Evolutionary conservation across 768 basidiomycete species (phyloP), one percentile per base, ranked within the genome.

Genomic region (Boletus pseudopeckii): DNA sequence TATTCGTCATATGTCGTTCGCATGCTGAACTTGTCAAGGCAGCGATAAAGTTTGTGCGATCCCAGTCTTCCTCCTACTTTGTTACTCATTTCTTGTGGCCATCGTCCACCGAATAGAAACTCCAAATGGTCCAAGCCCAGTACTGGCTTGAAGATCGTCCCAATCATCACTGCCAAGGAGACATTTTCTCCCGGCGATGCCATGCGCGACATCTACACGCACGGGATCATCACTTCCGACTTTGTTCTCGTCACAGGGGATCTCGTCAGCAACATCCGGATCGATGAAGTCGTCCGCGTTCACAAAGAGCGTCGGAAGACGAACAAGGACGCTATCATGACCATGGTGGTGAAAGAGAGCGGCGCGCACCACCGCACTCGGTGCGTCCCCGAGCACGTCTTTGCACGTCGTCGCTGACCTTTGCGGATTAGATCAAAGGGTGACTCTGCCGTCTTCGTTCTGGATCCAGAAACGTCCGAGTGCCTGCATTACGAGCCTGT

Each of bases 241-340:
- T 95, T 92, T 71, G 85, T 98, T 40, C 84, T 98, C 57, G 89
- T 95, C 62, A 86, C 83, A 68, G 92, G 92, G 22, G 92, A 95
- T 72, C 80, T 98, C 48, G 89, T 99, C 60, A 95, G 93, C 74
- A 98, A 92, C 68, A 80, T 98, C 60, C 83, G 84, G 55, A 88
- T 99, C 60, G 88, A 92, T 62, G 89, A 92, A 61, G 90, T 94
- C 49, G 88, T 97, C 45, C 80, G 86, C 43, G 83, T 82, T 58
- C 96, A 98, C 75, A 93, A 88, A 77, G 89, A 90, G 69, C 76
- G 93, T 47, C 77, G 92, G 56, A 87, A 86, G 71, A 81, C 77
- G 55, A 92, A 95, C 71, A 91, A 92, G 75, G 90, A 98, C 67
- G 90, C 88, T 37, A 92, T 94, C 64, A 94, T 99, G 92, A 94